phyloP scores from a whole-genome alignment of 108 stramenopile species.

The Skeletonema potamos region DNA sequence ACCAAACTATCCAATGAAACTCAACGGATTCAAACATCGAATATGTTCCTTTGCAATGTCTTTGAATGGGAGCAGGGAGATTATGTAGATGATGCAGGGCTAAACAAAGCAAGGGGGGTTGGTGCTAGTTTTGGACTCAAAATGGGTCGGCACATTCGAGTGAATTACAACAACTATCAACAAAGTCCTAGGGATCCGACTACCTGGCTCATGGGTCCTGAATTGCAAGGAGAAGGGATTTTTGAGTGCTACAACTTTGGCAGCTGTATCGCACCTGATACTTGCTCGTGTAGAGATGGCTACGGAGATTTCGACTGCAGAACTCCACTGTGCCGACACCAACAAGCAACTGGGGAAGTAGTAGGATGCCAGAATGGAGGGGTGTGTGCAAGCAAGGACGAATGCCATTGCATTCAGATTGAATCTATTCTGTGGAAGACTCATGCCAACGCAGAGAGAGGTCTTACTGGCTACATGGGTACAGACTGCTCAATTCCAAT shows the following conservation, averaged over 20 bases:
- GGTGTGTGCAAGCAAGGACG: slow-evolving; percentile 65
- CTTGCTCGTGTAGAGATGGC: slow-evolving; percentile 78
- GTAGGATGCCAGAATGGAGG: slow-evolving; percentile 77
- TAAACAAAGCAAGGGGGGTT: slow-evolving; percentile 17
- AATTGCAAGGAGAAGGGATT: slow-evolving; percentile 73
- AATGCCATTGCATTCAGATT: slow-evolving; percentile 62
- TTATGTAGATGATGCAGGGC: slow-evolving; percentile 67
- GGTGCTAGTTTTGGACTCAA: slow-evolving; percentile 42
- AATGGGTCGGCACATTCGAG: slow-evolving; percentile 56
- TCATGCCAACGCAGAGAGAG: slow-evolving; percentile 56
- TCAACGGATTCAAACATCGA: slow-evolving; percentile 28
- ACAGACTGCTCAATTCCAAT: slow-evolving; percentile 84
- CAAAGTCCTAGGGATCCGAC: slow-evolving; percentile 26
- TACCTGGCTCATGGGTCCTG: slow-evolving; percentile 48
- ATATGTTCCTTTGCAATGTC: slow-evolving; percentile 67
- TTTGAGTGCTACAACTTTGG: slow-evolving; percentile 69
- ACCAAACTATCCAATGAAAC: background rate
- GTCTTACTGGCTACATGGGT: slow-evolving; percentile 78
- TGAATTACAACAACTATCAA: slow-evolving; percentile 79
- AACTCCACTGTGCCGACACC: slow-evolving; percentile 77
- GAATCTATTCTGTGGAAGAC: slow-evolving; percentile 53
- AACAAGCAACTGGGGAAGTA: slow-evolving; percentile 46
- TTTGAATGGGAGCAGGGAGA: slow-evolving; percentile 79
- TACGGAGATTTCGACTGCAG: slow-evolving; percentile 78
- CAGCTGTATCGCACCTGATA: slow-evolving; percentile 77